phyloP scores from a whole-genome alignment of 208 protist genomes.

The Crithidia expoeki region DNA sequence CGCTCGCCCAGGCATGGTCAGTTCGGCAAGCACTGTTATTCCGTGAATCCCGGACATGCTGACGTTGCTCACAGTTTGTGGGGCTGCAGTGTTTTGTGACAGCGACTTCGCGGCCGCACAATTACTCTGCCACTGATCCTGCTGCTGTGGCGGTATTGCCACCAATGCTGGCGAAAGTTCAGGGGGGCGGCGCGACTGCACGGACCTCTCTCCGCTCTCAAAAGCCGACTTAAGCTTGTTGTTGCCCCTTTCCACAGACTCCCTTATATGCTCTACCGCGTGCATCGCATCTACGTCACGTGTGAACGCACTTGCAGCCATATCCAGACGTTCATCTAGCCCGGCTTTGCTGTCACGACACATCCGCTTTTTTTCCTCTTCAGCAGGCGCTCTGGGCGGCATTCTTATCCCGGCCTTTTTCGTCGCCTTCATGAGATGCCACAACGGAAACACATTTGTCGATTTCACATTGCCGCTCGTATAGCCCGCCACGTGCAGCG shows the following conservation, averaged over 20 bases:
- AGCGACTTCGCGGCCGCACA: background rate
- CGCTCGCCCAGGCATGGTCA: background rate
- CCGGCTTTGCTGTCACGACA: background rate
- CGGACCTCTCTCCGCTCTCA: background rate
- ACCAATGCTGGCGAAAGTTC: background rate
- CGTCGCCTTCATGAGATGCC: constrained; percentile 44
- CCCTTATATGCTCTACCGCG: background rate
- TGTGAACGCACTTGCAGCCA: background rate
- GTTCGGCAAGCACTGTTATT: background rate
- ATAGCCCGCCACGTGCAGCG: constrained; percentile 52
- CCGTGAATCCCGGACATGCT: constrained; percentile 10
- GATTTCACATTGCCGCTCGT: constrained; percentile 73
- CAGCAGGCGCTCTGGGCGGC: constrained; percentile 11
- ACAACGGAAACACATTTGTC: constrained; percentile 71
- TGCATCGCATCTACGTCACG: background rate
- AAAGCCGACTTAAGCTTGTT: background rate
- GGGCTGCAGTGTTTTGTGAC: background rate
- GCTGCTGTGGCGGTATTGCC: background rate
- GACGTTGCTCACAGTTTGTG: background rate
- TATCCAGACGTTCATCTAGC: background rate
- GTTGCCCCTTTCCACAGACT: background rate
- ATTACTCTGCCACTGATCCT: background rate
- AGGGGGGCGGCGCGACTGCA: background rate
- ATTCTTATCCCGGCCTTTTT: constrained; percentile 21
- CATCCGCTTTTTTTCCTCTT: background rate